Conservation (phyloP, 2,329 filamentous ascomycete species). For the Pseudopyrenochaeta lycopersici region DNA sequence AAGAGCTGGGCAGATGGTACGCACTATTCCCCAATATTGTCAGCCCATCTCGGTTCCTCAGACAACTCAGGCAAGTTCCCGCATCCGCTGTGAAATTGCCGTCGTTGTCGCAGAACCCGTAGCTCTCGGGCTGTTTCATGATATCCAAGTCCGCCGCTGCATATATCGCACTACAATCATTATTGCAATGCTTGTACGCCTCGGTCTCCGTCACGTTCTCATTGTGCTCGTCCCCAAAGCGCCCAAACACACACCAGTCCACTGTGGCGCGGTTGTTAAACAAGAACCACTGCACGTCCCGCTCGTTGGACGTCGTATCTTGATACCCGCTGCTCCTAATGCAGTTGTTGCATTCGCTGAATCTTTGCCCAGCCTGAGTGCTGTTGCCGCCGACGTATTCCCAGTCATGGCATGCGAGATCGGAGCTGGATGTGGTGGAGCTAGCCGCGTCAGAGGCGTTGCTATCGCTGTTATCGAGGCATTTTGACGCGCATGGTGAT, state of each 20-base stretch:
- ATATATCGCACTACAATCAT: constrained; percentile 22
- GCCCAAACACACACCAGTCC: constrained; percentile 32
- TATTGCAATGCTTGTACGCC: constrained; percentile 23
- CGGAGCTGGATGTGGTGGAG: constrained; percentile 18
- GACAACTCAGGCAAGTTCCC: constrained; percentile 20
- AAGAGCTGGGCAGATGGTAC: too few species aligned
- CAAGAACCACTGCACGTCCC: constrained; percentile 28
- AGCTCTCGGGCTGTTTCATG: constrained; percentile 16
- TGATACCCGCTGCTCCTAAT: constrained; percentile 21
- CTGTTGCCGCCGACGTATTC: constrained; percentile 18
- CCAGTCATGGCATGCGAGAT: constrained; percentile 26
- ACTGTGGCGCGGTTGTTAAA: constrained; percentile 29
- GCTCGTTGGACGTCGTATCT: constrained; percentile 13
- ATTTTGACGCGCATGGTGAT: constrained; percentile 29
- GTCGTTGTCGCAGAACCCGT: constrained; percentile 25
- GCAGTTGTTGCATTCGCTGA: constrained; percentile 27
- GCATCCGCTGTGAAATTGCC: constrained; percentile 26
- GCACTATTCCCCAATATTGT: constrained; percentile 30
- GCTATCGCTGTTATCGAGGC: constrained; percentile 22
- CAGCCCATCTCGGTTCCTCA: constrained; percentile 19
- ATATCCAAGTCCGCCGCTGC: constrained; percentile 23
- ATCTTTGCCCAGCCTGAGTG: constrained; percentile 24
- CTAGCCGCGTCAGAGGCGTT: constrained; percentile 11
- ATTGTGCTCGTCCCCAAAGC: constrained; percentile 23
- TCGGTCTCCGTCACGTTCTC: constrained; percentile 15